Conservation (phyloP, 2,329 filamentous ascomycete genomes). For the Sclerotinia glacialis region DNA sequence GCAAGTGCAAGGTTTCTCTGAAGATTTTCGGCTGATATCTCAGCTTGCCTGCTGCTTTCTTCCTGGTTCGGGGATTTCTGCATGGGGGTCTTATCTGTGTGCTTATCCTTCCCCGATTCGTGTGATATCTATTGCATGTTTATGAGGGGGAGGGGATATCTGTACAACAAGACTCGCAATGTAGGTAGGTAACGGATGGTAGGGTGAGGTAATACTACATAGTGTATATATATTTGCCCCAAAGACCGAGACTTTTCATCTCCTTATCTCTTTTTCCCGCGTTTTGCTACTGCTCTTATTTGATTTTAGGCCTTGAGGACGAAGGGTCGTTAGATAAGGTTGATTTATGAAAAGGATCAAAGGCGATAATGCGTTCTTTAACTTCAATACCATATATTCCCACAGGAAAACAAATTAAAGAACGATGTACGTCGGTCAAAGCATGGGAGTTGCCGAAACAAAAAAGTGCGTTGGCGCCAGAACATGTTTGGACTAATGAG, state of each 20-base stretch:
- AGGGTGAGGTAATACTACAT: background rate
- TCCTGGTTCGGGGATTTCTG: background rate
- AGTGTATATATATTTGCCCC: background rate
- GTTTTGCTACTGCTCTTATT: background rate
- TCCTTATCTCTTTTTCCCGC: background rate
- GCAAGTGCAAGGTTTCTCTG: background rate
- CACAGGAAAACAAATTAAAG: slow-evolving; percentile 41
- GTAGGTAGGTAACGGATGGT: background rate
- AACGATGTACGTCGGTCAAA: slow-evolving; percentile 43
- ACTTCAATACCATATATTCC: slow-evolving; percentile 35
- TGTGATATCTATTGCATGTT: background rate
- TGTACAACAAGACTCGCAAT: background rate
- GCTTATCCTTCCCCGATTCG: slow-evolving; percentile 7
- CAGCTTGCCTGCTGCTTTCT: too few species aligned
- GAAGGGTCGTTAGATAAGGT: background rate
- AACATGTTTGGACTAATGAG: slow-evolving; percentile 45
- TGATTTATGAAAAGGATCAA: background rate
- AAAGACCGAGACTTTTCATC: background rate
- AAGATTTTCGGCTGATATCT: background rate
- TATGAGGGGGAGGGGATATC: background rate
- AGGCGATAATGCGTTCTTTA: background rate
- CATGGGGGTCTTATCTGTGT: background rate
- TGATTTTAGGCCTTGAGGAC: background rate
- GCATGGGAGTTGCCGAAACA: slow-evolving; percentile 51
- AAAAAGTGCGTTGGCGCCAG: slow-evolving; percentile 47